Conservation (phyloP, 345 rosid species). For the Anacardium occidentale region DNA sequence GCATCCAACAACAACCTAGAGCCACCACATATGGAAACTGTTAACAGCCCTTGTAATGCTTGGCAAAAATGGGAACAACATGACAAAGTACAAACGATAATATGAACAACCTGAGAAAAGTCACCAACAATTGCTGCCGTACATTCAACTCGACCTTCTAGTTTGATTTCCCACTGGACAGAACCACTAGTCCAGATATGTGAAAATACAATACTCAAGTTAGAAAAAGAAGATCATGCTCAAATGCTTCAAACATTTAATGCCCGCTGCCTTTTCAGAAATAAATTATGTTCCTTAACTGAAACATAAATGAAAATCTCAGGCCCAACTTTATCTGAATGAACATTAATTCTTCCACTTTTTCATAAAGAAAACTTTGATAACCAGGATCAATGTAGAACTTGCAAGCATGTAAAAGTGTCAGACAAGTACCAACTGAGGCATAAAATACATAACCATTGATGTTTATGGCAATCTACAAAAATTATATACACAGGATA, state of each 20-base stretch:
- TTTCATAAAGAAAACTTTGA: background rate
- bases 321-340: conserved; percentile 3
- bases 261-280: conserved; percentile 9
- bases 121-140: conserved; percentile 74
- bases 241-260: background rate
- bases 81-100: conserved; percentile 14
- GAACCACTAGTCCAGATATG: conserved; percentile 57
- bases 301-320: background rate
- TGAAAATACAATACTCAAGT: conserved; percentile 3
- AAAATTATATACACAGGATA: background rate
- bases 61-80: conserved; percentile 19
- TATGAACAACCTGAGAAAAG: conserved; percentile 68
- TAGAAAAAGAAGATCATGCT: conserved; percentile 13
- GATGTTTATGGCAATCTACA: background rate
- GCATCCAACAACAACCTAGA: conserved; percentile 91
- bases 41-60: conserved; percentile 14
- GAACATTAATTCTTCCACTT: background rate
- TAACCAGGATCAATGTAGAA: background rate
- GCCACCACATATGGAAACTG: conserved; percentile 16
- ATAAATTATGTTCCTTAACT: background rate
- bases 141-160: conserved; percentile 84
- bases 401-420: background rate
- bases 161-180: conserved; percentile 67
- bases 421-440: background rate
- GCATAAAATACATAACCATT: background rate